Evolutionary conservation across 805 yeast species (phyloP), one percentile per base, ranked within the genome.

Genomic region (Metschnikowia lunata): DNA sequence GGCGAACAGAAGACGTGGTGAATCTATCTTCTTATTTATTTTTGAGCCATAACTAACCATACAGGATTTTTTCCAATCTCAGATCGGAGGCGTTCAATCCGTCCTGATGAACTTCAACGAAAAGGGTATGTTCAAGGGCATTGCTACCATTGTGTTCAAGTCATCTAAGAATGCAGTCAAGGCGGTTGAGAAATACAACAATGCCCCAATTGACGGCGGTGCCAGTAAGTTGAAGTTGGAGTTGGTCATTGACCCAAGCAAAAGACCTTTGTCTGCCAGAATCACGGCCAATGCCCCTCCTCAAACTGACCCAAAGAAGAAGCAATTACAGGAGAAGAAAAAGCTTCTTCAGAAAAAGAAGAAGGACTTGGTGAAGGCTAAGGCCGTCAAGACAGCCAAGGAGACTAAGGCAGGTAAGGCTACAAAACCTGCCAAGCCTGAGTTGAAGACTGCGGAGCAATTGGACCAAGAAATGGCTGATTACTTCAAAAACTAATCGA

Each of bases 381-480:
- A 67, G 48, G 57, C 56, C 30, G 61, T 47, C 30, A 48, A 46
- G 36, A 59, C 56, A 47, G 69, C 39, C 28, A 46, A 56, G 44
- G 47, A 39, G 38, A 43, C 49, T 30, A 37, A 55, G 58, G 47
- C 53, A 30, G 55, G 69, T 48, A 75, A 77, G 70, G 6, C 40
- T 12, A 60, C 61, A 48, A 63, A 63, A 52, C 61, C 67, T 37
- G 65, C 64, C 39, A 69, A 67, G 59, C 74, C 64, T 51, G 66
- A 64, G 51, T 73, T 74, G 68, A 89, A 89, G 78, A 82, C 96
- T 42, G 75, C 86, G 52, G 98, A 87, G 66, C 91, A 93, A 70
- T 80, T 91, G 62, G 99, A 93, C 70, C 96, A 90, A 64, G 98
- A 91, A 73, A 91, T 93, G 99, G 85, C 89, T 51, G 98, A 90